Percentiles rank a stretch among this genome's conserved stretches.
Evolutionary conservation across 352 stramenopile genomes (phyloP).

Genomic region (Phytopythium boreale): DNA sequence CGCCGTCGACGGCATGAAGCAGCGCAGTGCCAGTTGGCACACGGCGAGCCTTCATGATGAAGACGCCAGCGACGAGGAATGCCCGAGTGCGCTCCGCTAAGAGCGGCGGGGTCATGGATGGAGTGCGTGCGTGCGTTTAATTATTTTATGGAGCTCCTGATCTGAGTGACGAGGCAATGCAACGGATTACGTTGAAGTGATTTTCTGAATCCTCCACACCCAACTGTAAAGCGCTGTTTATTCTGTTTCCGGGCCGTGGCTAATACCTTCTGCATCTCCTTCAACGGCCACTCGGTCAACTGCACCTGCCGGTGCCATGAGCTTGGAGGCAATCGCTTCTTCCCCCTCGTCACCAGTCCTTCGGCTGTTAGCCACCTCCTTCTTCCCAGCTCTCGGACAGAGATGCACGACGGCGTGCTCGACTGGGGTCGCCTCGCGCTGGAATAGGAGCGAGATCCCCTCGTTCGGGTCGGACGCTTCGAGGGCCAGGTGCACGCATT

Average conservation of each 20-base stretch:
- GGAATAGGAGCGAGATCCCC: slow-evolving; percentile 53
- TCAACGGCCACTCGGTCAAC: no score
- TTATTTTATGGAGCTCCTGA: slow-evolving; percentile 1
- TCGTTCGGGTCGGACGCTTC: slow-evolving; percentile 29
- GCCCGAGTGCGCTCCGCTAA: not conserved
- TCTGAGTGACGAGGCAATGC: no score
- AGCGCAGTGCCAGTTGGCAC: slow-evolving; percentile 8
- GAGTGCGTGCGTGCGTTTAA: not conserved
- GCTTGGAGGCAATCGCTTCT: not conserved
- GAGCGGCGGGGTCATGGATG: not conserved
- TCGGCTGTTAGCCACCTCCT: no score
- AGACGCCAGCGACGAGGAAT: slow-evolving; percentile 4
- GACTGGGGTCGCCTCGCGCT: slow-evolving; percentile 38
- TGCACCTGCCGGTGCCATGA: not conserved
- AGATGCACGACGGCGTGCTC: slow-evolving; percentile 37
- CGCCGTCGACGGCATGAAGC: not conserved
- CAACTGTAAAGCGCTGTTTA: not conserved
- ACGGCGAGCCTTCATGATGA: not conserved
- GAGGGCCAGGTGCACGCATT: slow-evolving; percentile 54
- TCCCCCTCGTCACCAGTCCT: no score
- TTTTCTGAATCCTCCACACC: not conserved
- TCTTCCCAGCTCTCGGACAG: not conserved
- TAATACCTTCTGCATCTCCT: not conserved
- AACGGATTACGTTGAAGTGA: no score
- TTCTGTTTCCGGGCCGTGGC: not conserved